phyloP scores from a whole-genome alignment of 495 filamentous ascomycete species.

The Annulohypoxylon nitens region DNA sequence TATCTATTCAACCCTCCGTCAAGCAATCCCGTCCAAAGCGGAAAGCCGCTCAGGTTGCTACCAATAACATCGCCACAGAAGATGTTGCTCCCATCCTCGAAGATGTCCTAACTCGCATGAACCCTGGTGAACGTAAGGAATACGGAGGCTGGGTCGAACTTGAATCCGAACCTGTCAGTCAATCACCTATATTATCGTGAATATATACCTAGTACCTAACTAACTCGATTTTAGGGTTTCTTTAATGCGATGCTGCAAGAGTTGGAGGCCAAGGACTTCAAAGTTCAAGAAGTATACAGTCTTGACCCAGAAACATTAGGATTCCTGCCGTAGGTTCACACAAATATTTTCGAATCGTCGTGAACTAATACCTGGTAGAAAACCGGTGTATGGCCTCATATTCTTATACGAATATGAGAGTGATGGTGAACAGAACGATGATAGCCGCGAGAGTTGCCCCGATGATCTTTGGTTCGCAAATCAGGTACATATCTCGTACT shows the following conservation, averaged over 20 bases:
- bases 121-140: conserved; percentile 57
- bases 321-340: conserved; percentile 70
- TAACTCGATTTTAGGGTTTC: conserved; percentile 67
- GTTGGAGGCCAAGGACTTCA: conserved; percentile 79
- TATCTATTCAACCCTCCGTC: neutral
- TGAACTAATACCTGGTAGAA: conserved; percentile 55
- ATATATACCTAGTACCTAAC: neutral
- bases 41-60: conserved; percentile 50
- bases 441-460: conserved; percentile 63
- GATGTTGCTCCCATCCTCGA: conserved; percentile 55
- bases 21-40: conserved; percentile 51
- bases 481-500: conserved; percentile 67
- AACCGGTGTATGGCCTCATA: conserved; percentile 84
- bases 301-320: conserved; percentile 76
- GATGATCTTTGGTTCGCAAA: conserved; percentile 93
- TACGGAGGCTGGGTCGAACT: conserved; percentile 85
- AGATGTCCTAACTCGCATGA: conserved; percentile 54
- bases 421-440: conserved; percentile 57
- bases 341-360: neutral
- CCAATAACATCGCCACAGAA: conserved; percentile 38
- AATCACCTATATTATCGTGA: neutral
- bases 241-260: conserved; percentile 87
- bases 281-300: conserved; percentile 81
- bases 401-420: conserved; percentile 82
- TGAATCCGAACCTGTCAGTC: conserved; percentile 87